Base-by-base conservation (phyloP, 495 filamentous ascomycete species). In the Glonium stellatum region DNA sequence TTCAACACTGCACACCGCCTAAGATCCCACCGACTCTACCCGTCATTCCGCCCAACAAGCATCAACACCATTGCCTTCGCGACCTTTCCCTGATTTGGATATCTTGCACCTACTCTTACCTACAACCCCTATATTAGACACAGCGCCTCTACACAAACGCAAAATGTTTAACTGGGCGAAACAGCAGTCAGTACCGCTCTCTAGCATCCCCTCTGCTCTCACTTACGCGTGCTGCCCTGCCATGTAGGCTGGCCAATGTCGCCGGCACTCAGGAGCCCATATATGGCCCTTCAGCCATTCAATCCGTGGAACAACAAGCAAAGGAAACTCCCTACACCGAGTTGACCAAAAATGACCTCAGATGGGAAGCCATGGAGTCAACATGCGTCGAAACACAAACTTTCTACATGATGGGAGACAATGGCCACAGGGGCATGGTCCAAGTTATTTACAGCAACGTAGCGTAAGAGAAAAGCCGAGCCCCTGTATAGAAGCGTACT, bases 371-470 rank as follows among this genome's bases (percentile, higher is more conserved):
- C 4, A 79, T 88, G 78, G 87, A 90, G 55, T 86, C 84, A 61
- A 97, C 93, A 61, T 86, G 81, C 69, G 93, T 96, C 58, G 93
- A 98, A 77, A 97, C 91, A n/a, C 88, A 97, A 76, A 90, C 82
- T 59, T 98, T 97, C 77, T 97, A 98, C 76, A 73, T 95, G 71
- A 86, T 85, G 77, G 77, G 87, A 49, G 88, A 96, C 59, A 79
- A 74, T 58, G 95, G 93, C 18, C 78, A 84, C 61, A 69, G 92
- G 62, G 90, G 80, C 5, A 80, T 96, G 73, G 83, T 80, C 54
- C 95, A 97, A 79, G 80, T 97, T 72, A 96, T 97, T 71, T 97
- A 97, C 81, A 96, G 87, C 76, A 98, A 96, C 74, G 89, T 98
- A 74, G 87, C 82, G 93, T 97, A 82, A 79, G 91, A 71, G 42